Percentiles rank a stretch among this genome's conserved stretches.
These are phyloP conservation scores for Emmonsiellopsis sp. DNA, from an alignment of 2,329 filamentous ascomycete species.

Conservation along the genomic window DNA sequence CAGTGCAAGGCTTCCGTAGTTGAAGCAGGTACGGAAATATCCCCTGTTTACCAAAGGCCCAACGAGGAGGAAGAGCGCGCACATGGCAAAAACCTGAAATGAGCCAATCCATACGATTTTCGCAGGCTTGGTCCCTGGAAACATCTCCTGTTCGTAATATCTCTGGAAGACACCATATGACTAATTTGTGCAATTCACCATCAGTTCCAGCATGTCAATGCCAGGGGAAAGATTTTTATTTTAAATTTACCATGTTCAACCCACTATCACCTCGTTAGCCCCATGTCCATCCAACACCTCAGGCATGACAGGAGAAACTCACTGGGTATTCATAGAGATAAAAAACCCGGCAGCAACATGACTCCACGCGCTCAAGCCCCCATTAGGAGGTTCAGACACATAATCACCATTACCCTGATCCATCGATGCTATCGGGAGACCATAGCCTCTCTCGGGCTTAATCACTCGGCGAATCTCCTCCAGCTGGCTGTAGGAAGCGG, in stretches of 20 bases:
- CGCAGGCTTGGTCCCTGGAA: conserved; percentile 16
- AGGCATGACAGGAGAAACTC: conserved; percentile 1
- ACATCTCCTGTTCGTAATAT: conserved; percentile 28
- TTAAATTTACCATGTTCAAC: conserved; percentile 22
- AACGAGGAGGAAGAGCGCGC: conserved; percentile 29
- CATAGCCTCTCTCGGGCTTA: neutral
- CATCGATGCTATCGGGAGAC: neutral
- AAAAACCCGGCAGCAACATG: conserved; percentile 21
- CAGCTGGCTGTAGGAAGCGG: conserved; percentile 7
- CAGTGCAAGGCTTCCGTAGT: conserved; percentile 18
- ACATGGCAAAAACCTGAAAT: conserved; percentile 34
- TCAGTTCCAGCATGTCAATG: neutral
- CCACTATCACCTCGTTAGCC: conserved; percentile 11
- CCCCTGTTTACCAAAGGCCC: conserved; percentile 31
- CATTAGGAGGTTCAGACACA: conserved; percentile 19
- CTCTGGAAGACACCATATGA: conserved; percentile 36
- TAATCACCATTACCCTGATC: neutral
- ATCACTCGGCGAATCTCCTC: conserved; percentile 6
- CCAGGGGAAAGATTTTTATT: neutral
- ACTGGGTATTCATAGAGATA: conserved; percentile 25
- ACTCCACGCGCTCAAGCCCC: conserved; percentile 24
- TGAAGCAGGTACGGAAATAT: conserved; percentile 23
- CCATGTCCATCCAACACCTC: neutral
- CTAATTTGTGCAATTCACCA: neutral
- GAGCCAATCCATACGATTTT: conserved; percentile 34